Evolutionary conservation across 192 early-diverging fungal species (phyloP), one percentile per base, ranked within the genome.

Genomic region (Coemansia asiatica): DNA sequence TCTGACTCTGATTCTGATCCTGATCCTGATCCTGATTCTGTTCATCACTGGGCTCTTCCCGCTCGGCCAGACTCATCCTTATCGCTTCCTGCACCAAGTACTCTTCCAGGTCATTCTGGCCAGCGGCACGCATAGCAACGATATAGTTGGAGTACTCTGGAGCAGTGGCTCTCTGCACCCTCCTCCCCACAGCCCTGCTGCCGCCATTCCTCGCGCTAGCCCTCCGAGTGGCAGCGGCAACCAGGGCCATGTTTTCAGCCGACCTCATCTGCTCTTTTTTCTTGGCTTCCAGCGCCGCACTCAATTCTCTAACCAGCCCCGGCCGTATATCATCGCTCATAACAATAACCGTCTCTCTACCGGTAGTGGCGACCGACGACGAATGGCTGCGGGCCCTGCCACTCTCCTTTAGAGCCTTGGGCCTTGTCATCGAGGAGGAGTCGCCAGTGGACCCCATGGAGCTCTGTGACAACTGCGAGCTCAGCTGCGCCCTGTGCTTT

Each of bases 51-150:
- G 55, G 23, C 3, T 85, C 83, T 36, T 89, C 84, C 38, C 85
- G 74, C 60, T 89, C 90, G 54, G 83, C 74, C 44, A 95, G 67
- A 66, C 88, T 90, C 60, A 88, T 74, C 40, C 95, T 75, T 27
- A 97, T 92, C 1, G 95, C 95, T 72, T 96, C 92, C 85, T 95
- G 89, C 1, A 97, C 69, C 94, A 97, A 89, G 66, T 92, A 74
- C 62, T 97, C 95, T 61, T 97, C 95, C 25, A 97, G 61, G 62
- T 97, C 91, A 18, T 87, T 87, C 23, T 89, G 70, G 12, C 74
- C 74, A 29, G 74, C 92, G 69, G 92, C 89, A 22, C 88, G 75
- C 88, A 94, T 88, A 0, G 88, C 92, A 0, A 76, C 61, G 8
- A 87, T 55, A 38, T 88, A 90, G 23, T 78, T 72, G 56, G 72